Conservation (phyloP, 2,329 filamentous ascomycete species). For the Fusarium sp. region DNA sequence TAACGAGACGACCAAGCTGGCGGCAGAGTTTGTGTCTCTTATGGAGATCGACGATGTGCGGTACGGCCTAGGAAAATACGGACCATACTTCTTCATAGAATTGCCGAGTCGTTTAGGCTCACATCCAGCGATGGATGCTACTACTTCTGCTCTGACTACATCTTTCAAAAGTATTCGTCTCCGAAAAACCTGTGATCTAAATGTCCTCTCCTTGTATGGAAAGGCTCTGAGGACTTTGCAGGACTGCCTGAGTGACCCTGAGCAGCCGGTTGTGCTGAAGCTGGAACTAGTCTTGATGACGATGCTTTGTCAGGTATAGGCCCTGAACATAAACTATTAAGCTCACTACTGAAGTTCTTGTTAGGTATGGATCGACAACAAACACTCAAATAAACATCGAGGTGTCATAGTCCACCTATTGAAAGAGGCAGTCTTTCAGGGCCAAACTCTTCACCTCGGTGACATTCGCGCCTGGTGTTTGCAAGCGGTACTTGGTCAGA, state of each 20-base stretch:
- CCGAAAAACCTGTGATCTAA: neutral
- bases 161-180: conserved; percentile 15
- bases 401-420: conserved; percentile 6
- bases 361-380: conserved; percentile 33
- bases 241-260: conserved; percentile 5
- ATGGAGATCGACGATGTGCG: conserved; percentile 25
- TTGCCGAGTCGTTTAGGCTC: conserved; percentile 23
- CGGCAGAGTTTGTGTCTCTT: conserved; percentile 7
- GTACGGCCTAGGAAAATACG: conserved; percentile 17
- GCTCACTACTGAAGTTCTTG: neutral
- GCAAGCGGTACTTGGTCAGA: neutral
- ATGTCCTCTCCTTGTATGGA: conserved; percentile 5
- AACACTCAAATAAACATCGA: conserved; percentile 21
- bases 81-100: conserved; percentile 13
- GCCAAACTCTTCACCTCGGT: neutral
- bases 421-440: conserved; percentile 14
- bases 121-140: conserved; percentile 11
- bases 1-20: conserved; percentile 5
- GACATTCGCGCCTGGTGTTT: conserved; percentile 24
- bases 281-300: conserved; percentile 26
- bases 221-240: conserved; percentile 19
- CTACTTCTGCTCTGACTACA: conserved; percentile 11
- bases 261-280: conserved; percentile 12
- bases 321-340: accelerated
- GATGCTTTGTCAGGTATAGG: conserved; percentile 26